Evolutionary conservation across 1,284 basidiomycete species (phyloP).

Genomic region (Cryptococcus amylolentus): DNA sequence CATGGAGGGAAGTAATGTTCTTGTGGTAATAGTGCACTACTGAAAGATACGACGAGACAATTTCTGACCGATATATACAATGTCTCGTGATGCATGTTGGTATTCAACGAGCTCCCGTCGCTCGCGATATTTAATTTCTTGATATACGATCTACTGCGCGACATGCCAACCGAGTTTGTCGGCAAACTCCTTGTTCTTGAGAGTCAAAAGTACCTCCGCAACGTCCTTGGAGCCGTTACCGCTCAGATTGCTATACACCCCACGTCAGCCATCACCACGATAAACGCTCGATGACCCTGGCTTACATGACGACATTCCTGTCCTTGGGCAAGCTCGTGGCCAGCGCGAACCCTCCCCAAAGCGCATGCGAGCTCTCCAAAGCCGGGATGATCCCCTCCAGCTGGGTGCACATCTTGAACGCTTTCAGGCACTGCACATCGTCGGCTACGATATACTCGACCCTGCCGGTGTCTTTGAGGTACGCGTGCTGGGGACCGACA

Average conservation of each 20-base stretch:
- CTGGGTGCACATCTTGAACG: constrained; percentile 87
- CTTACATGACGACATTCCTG: constrained; percentile 84
- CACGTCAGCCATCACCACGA: background rate
- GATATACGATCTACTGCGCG: constrained; percentile 21
- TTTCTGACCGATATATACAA: no score
- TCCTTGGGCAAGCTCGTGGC: constrained; percentile 84
- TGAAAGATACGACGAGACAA: no score
- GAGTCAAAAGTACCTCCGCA: constrained; percentile 43
- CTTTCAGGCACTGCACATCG: constrained; percentile 87
- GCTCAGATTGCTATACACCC: constrained; percentile 31
- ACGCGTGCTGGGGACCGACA: constrained; percentile 96
- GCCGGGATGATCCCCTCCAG: constrained; percentile 97
- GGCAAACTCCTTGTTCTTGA: constrained; percentile 66
- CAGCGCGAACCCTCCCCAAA: constrained; percentile 83
- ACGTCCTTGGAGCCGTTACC: constrained; percentile 49
- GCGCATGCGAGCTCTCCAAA: constrained; percentile 90
- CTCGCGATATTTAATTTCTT: no score
- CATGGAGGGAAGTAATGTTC: no score
- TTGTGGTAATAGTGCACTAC: no score
- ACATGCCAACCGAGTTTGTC: constrained; percentile 82
- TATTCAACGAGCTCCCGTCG: no score
- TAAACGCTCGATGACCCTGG: constrained; percentile 17
- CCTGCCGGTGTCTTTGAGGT: constrained; percentile 88
- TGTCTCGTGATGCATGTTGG: no score
- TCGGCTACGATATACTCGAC: constrained; percentile 92